Conservation (phyloP, 192 early-diverging fungal genomes). For the Radiomyces spectabilis region DNA sequence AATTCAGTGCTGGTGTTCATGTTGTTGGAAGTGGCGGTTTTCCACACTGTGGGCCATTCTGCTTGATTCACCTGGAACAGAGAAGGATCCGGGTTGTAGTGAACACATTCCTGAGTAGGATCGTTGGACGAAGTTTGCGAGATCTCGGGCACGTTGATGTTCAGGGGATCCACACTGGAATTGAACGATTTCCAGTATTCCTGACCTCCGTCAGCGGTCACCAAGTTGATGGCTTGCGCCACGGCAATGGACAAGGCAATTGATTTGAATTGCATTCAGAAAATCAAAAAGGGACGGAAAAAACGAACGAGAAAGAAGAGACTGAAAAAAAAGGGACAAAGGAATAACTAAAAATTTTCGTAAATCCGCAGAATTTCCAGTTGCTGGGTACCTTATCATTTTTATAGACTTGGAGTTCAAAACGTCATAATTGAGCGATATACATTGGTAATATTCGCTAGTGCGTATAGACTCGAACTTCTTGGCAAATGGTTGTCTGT, state of each 20-base stretch:
- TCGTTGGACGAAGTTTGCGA: slow-evolving; percentile 20
- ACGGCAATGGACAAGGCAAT: slow-evolving; percentile 4
- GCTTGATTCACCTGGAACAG: slow-evolving; percentile 3
- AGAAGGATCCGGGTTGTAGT: slow-evolving; percentile 11
- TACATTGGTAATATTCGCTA: too few species aligned
- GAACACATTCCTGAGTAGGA: slow-evolving; percentile 8
- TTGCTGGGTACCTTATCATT: too few species aligned
- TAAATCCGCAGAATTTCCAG: too few species aligned
- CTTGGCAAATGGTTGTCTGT: too few species aligned
- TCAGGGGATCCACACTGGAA: slow-evolving; percentile 3
- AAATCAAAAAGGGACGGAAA: neutral
- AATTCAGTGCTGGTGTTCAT: slow-evolving; percentile 30
- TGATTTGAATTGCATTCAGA: slow-evolving; percentile 22
- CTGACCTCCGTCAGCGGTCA: neutral
- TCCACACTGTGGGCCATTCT: slow-evolving; percentile 20
- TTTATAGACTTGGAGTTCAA: too few species aligned
- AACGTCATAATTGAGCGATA: too few species aligned
- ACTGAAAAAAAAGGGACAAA: neutral
- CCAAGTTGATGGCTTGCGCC: neutral
- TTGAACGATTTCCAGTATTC: slow-evolving; percentile 5
- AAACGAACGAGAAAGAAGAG: slow-evolving; percentile 1
- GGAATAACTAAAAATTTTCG: too few species aligned
- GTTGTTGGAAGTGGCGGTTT: slow-evolving; percentile 16
- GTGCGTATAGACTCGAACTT: too few species aligned
- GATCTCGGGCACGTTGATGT: slow-evolving; percentile 24